Evolutionary conservation across 441 rosid genomes (phyloP), one percentile per base, ranked within the genome.

Genomic region (Erodium texanum): DNA sequence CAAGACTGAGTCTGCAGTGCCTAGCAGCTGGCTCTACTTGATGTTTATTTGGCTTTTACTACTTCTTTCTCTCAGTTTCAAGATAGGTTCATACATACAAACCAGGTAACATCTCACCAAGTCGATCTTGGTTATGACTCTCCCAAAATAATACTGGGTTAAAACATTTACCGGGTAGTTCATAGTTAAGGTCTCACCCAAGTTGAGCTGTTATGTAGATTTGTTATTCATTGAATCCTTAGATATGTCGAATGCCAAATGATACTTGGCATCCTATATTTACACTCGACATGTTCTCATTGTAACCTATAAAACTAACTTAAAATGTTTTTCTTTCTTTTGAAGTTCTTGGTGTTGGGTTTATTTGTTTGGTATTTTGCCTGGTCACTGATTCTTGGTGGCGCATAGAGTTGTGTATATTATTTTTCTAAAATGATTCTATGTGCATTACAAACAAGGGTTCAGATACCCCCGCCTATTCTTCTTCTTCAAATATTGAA

Each of bases 31-130:
- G 85, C 63, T 79, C 67, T 66, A 77, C 79, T 70, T 88, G 36
- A 75, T 87, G 79, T 84, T 86, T 77, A 80, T 90, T 59, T 89
- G 88, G 89, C 82, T 87, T 68, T 69, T 86, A 14, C 69, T 95
- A 54, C 81, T 92, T 24, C 32, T 62, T 75, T 80, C 97, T 2
- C 79, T 75, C 63, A 86, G 96, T 73, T 78, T 70, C 70, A 90
- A 87, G 80, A 77, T 90, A 12, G 84, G 84, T 62, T 74, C 84
- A 77, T 74, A 70, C 18, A 71, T 95, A 69, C 72, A 76, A 71
- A 69, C 96, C 58, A 90, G 88, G 82, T 92, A 75, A 75, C 15
- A 27, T 24, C 61, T 22, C 34, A 54, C 10, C 5, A n/a, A 6
- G 19, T 7, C 62, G 65, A 10, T 19, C 59, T 54, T 18, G 23